phyloP scores from a whole-genome alignment of 192 early-diverging fungal species.

The Coemansia sp. region DNA sequence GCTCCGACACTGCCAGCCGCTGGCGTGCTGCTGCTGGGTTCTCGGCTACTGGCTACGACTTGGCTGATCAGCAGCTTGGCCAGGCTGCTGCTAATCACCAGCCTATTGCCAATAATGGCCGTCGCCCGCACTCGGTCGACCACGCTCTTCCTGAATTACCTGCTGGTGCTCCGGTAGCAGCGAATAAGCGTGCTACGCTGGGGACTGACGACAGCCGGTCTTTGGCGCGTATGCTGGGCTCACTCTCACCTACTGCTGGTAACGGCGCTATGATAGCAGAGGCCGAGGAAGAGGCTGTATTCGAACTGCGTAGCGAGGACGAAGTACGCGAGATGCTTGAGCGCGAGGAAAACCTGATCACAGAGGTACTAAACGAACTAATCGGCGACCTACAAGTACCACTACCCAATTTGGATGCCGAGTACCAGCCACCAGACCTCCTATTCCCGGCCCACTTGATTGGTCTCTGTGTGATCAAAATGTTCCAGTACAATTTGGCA shows the following conservation, averaged over 20 bases:
- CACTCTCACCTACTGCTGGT: conserved; percentile 20
- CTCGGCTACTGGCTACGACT: conserved; percentile 45
- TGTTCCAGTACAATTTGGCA: conserved; percentile 82
- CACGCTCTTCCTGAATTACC: background rate
- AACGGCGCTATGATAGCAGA: conserved; percentile 22
- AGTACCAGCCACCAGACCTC: conserved; percentile 69
- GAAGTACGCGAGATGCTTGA: conserved; percentile 57
- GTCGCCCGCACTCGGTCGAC: conserved; percentile 39
- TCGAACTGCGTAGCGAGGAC: conserved; percentile 39
- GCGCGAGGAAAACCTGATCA: conserved; percentile 65
- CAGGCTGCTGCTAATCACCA: background rate
- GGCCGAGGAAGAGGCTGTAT: conserved; percentile 7
- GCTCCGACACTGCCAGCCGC: conserved; percentile 31
- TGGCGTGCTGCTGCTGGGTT: conserved; percentile 39
- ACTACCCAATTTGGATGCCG: conserved; percentile 73
- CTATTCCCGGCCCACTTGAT: conserved; percentile 96
- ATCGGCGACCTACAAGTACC: conserved; percentile 90
- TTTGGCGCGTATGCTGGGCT: conserved; percentile 48
- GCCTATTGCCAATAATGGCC: conserved; percentile 2
- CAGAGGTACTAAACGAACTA: conserved; percentile 87
- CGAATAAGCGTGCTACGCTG: conserved; percentile 37
- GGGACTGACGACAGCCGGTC: conserved; percentile 44
- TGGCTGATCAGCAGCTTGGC: conserved; percentile 26
- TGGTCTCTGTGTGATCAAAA: conserved; percentile 78
- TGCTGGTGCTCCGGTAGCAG: background rate